Conservation (phyloP, 345 rosid genomes). For the Microthlaspi erraticum region DNA sequence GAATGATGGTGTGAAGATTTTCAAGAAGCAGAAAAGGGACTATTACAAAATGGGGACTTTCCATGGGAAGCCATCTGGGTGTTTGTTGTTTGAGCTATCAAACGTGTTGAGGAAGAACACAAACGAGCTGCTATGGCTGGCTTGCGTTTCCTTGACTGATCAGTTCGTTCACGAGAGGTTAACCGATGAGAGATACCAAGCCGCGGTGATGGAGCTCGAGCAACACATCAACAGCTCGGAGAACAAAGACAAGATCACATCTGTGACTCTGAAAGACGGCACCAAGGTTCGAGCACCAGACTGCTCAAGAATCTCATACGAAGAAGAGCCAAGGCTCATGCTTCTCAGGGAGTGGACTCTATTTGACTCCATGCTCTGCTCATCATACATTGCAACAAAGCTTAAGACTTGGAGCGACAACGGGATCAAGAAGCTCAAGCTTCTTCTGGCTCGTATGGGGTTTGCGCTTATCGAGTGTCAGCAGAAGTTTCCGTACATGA, state of each 20-base stretch:
- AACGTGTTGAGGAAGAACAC: constrained; percentile 84
- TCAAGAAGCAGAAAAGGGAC: constrained; percentile 69
- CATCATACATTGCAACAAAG: constrained; percentile 82
- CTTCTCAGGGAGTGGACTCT: constrained; percentile 91
- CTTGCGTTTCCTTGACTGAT: constrained; percentile 92
- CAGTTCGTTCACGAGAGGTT: constrained; percentile 95
- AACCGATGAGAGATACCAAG: constrained; percentile 95
- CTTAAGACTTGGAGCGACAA: constrained; percentile 97
- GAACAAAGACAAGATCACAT: constrained; percentile 76
- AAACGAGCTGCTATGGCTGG: constrained; percentile 91
- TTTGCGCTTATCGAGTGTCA: constrained; percentile 93
- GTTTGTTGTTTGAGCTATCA: constrained; percentile 80
- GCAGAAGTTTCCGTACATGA: constrained; percentile 97
- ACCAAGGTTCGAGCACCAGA: constrained; percentile 89
- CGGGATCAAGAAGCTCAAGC: constrained; percentile 93
- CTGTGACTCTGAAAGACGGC: constrained; percentile 87
- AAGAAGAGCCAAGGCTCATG: constrained; percentile 93
- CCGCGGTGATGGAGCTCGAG: constrained; percentile 97
- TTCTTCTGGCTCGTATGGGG: constrained; percentile 95
- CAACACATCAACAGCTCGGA: constrained; percentile 86
- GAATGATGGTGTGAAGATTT: constrained; percentile 53
- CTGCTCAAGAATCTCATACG: constrained; percentile 83
- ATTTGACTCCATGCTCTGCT: constrained; percentile 96
- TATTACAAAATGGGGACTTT: constrained; percentile 87
- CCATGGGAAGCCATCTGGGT: constrained; percentile 95